Base-by-base conservation (phyloP, 371 early-diverging fungal genomes). In the Rhizopus stolonifer region DNA sequence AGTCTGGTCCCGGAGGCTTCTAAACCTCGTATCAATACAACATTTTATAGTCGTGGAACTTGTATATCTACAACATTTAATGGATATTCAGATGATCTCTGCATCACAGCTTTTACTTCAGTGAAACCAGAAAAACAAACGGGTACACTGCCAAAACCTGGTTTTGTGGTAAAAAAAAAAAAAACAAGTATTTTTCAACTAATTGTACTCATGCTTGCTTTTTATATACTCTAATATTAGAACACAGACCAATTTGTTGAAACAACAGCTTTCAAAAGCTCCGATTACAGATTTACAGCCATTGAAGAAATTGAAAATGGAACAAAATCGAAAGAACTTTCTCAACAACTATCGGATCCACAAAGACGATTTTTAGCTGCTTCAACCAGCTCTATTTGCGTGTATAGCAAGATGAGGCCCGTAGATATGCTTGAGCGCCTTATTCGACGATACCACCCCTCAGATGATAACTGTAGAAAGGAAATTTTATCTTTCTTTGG, bases 351-450 rank as follows among this genome's bases (percentile, higher is more conserved):
- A 2, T 67, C 75, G 4, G 53, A 64, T 17, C 81, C 86, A 9
- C 69, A 83, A 4, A 72, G 92, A 26, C 74, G 75, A 36, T 91
- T 89, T 59, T 76, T 87, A 1, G 81, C 88, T 4, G 64, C 93
- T 44, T 87, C 93, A 4, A 90, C 86, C 55, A 69, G 77, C 9
- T 88, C 84, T 0, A 57, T 89, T 13, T 70, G 66, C 2, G 69
- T 86, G 21, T 76, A 83, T 44, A 67, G 69, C 36, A 87, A 91
- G 70, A 80, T 81, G 49, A 69, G 92, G 31, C 94, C 94, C 10
- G 82, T 92, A 5, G 92, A 92, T 50, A 69, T 83, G 19, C 59
- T 91, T 10, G 67, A 80, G 24, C 69, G 79, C 48, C 49, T 87
- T 4, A 36, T 86, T 10, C 1, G 40, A 2, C 47, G 55, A 17